Conservation (phyloP, 2,329 filamentous ascomycete genomes). For the Cladorrhinum sp. region DNA sequence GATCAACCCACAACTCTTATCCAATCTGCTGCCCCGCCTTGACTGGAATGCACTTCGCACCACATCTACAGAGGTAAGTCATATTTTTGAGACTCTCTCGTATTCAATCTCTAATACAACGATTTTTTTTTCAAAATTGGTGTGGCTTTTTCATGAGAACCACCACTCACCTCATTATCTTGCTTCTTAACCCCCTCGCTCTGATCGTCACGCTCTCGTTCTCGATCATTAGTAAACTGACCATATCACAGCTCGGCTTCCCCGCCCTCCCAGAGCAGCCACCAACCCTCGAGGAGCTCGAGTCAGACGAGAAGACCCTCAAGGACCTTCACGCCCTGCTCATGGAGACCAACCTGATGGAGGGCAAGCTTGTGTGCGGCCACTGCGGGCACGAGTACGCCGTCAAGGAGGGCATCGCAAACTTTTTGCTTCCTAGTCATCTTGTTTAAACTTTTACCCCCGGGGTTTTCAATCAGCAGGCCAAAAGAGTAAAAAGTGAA, state of each 20-base stretch:
- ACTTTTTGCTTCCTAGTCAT: conserved; percentile 91
- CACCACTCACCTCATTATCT: neutral
- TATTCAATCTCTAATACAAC: neutral
- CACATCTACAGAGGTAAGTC: conserved; percentile 71
- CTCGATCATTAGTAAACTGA: neutral
- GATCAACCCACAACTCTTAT: conserved; percentile 74
- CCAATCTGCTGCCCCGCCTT: conserved; percentile 80
- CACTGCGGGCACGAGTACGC: conserved; percentile 92
- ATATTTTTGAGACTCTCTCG: neutral
- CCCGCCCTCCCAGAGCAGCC: conserved; percentile 65
- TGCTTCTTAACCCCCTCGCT: no score
- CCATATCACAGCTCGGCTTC: conserved; percentile 65
- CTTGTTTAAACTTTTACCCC: conserved; percentile 55
- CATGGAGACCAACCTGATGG: conserved; percentile 83
- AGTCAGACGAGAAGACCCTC: conserved; percentile 65
- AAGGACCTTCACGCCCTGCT: conserved; percentile 77
- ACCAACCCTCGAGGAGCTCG: conserved; percentile 60
- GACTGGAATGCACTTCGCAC: conserved; percentile 81
- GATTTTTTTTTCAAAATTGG: no score
- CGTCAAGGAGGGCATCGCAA: conserved; percentile 93
- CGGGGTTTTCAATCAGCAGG: no score
- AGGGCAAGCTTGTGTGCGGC: conserved; percentile 85
- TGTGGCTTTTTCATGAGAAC: no score
- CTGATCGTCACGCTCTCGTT: no score
- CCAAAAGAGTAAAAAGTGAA: no score